Evolutionary conservation across 257 asterid genomes (phyloP), one percentile per base, ranked within the genome.

Genomic region (Oldenlandia corymbosa): DNA sequence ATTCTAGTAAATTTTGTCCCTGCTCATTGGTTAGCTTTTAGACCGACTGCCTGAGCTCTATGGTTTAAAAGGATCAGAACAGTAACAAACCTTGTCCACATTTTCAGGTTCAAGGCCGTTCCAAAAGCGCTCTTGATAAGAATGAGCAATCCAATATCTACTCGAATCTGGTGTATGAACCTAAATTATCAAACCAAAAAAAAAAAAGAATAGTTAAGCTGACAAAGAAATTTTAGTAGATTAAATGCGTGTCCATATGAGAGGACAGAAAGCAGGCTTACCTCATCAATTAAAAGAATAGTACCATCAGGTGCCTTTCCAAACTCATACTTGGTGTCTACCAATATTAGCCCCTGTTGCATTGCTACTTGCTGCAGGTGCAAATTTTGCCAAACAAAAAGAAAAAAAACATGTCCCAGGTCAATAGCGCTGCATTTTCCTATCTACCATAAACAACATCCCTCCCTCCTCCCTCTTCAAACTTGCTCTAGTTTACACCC

Each of bases 161-260:
- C 99, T 93, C 1, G 99, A 90, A 80, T 93, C 99, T 18, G 96
- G 99, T 21, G 97, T 90, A 65, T 93, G 99, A 68, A 93, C 92
- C 99, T 92, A 73, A 65, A 54, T 41, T 60, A 37, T 20, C 56
- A 59, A 69, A 31, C 37, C 27, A 41, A 55, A 48, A 52, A 21
- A 12, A 30, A 66, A 18, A 1, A 9, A 12, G 20, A 55, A 21
- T 21, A 20, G 28, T 9, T 31, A n/a, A 9, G 39, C 39, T 3
- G 34, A 31, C 56, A 28, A 26, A 10, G 7, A 48, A 12, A 31
- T 31, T 9, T 17, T 20, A 2, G 21, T 8, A 18, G 0, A 10
- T 17, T 46, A 18, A 2, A 6, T 43, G 48, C 48, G 16, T 43
- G 48, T 6, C n/a, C 14, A 41, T 3, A 43, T 9, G 11, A 42